Percentiles rank a stretch among this genome's conserved stretches.
Evolutionary conservation across 2,329 filamentous ascomycete species (phyloP).

Genomic region (Fusarium vanettenii): DNA sequence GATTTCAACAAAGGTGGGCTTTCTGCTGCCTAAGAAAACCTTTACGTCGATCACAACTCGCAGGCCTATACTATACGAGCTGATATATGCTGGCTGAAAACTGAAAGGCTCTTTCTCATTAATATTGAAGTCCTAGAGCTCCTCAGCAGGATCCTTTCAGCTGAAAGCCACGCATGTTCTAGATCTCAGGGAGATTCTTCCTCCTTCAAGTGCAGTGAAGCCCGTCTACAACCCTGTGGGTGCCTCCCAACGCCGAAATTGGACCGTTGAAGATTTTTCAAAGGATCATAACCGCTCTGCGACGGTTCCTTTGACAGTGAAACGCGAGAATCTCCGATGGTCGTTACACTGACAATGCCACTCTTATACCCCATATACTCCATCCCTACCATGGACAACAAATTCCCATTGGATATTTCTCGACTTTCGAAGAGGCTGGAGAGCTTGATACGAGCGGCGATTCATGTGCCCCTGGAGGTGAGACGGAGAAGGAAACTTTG

Average conservation of each 20-base stretch:
- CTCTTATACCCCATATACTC: neutral
- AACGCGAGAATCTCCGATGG: neutral
- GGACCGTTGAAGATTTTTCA: neutral
- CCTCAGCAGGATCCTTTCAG: neutral
- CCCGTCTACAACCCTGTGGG: neutral
- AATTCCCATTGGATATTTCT: neutral
- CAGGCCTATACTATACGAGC: accelerated
- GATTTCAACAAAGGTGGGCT: neutral
- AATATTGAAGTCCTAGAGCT: neutral
- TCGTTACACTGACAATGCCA: neutral
- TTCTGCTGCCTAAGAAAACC: neutral
- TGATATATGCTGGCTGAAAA: neutral
- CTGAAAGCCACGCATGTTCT: accelerated
- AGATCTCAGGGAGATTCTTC: neutral
- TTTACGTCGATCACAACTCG: neutral
- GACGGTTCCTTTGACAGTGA: neutral
- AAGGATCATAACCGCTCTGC: neutral
- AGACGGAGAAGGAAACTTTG: neutral
- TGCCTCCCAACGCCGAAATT: neutral
- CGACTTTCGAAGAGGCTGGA: neutral
- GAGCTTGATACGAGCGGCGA: neutral
- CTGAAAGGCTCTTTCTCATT: neutral
- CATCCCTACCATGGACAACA: neutral
- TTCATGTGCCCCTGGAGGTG: neutral
- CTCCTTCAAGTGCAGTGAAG: neutral